Conservation (phyloP, 208 protist species). For the Leptomonas pyrrhocoris region DNA sequence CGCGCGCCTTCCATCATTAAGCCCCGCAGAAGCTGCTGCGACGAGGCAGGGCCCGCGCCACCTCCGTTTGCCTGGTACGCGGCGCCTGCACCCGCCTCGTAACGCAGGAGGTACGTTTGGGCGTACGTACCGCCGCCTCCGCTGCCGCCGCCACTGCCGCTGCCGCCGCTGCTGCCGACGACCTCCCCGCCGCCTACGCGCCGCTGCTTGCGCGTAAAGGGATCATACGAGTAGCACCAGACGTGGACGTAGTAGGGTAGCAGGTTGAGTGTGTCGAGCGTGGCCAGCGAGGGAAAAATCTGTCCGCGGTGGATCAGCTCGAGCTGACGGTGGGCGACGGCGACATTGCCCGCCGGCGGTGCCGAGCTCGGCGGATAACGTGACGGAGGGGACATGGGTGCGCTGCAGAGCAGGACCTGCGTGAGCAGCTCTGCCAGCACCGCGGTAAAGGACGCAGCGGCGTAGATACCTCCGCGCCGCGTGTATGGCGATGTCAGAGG, state of each 20-base stretch:
- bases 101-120: slow-evolving; percentile 24
- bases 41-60: background rate
- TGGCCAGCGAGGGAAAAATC: slow-evolving; percentile 31
- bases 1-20: slow-evolving; percentile 13
- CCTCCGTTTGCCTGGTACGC: background rate
- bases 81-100: slow-evolving; percentile 1
- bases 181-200: background rate
- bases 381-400: background rate
- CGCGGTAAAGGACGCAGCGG: slow-evolving; percentile 24
- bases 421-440: slow-evolving; percentile 12
- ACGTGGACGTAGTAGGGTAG: slow-evolving; percentile 27
- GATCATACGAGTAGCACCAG: slow-evolving; percentile 44
- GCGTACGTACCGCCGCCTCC: background rate
- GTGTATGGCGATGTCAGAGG: background rate
- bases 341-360: background rate
- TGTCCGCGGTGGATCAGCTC: slow-evolving; percentile 12
- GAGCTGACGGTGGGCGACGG: slow-evolving; percentile 21
- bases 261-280: slow-evolving; percentile 26
- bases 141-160: background rate
- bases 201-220: slow-evolving; percentile 15
- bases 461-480: slow-evolving; percentile 18
- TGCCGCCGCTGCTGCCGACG: background rate
- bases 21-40: slow-evolving; percentile 2
- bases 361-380: background rate
- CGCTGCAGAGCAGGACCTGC: background rate